Base-by-base conservation (phyloP, 2,329 filamentous ascomycete species). In the Sporothrix inflata region DNA sequence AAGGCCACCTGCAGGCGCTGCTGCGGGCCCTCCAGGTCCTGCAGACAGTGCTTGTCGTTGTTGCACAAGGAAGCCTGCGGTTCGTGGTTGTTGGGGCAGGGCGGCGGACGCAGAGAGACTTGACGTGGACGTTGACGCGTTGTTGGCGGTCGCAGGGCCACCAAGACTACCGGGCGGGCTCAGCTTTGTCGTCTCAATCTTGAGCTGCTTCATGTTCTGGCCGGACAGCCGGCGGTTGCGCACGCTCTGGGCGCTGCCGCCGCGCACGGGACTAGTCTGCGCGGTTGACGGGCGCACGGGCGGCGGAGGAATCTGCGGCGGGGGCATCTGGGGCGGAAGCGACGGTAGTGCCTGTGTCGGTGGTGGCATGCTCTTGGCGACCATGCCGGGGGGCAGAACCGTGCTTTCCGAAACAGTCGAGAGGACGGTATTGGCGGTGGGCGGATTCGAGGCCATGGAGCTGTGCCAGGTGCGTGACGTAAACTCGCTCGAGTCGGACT, bases 401-500 rank as follows among this genome's bases (percentile, higher is more conserved):
- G 79, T 77, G 71, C 81, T 85, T 79, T 97, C 93, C 38, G 89
- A 88, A 47, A 96, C 90, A 0, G 92, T 92, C 1, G 92, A 92
- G 67, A 94, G 81, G 0, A 88, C 86, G 19, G 89, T 92, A 24
- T 88, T 89, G 66, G 88, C 85, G 2, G 91, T 91, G 1, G 71
- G 72, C 67, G 91, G 88, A 75, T 92, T 93, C 7, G 92, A 93
- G 38, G 87, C 89, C 76, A 89, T 87, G 8, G 93, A 94, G 79
- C 91, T 94, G 78, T 94, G 91, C 90, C 92, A 95, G 14, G 93
- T 93, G 74, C 89, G 89, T 71, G 88, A 88, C n/a, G 92, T 94
- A 75, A 91, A 87, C 16, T 89, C 89, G 82, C 92, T 97, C 0
- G 93, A 95, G 79, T 93, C 92, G 3, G 94, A 96, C 78, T 95